Conservation (phyloP, 306 rosid species). For the Fragaria nilgerrensis region DNA sequence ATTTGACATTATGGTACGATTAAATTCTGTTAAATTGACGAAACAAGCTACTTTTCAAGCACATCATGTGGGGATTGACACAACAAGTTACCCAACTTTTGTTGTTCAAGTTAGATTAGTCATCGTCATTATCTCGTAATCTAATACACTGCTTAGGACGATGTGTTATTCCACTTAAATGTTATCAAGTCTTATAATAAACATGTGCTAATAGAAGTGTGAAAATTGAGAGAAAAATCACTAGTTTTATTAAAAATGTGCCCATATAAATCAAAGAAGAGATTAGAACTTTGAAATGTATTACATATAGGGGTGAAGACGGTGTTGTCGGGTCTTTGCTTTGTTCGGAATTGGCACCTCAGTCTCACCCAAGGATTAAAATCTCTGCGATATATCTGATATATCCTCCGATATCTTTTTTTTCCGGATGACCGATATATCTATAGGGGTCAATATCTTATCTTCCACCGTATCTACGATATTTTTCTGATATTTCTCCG, state of each 20-base stretch:
- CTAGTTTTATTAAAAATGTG: background rate
- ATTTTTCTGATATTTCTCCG: too few relatives aligned
- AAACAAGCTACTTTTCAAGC: background rate
- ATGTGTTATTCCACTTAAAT: background rate
- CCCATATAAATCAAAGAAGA: background rate
- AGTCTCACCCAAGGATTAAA: background rate
- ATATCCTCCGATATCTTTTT: too few relatives aligned
- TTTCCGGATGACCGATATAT: too few relatives aligned
- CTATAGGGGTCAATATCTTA: too few relatives aligned
- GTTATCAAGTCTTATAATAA: background rate
- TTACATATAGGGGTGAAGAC: background rate
- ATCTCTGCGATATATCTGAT: too few relatives aligned
- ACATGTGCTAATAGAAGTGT: background rate
- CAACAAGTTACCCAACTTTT: background rate
- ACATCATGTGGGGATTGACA: constrained; percentile 7
- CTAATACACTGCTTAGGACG: background rate
- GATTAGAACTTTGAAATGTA: background rate
- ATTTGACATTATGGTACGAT: background rate
- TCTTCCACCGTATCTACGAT: too few relatives aligned
- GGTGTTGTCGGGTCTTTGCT: background rate
- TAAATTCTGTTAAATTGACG: background rate
- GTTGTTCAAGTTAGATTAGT: background rate
- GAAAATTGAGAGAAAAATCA: background rate
- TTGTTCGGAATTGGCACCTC: background rate
- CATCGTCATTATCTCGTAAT: background rate